Evolutionary conservation across 148 eudicot genomes (phyloP).

Genomic region (Limonium bicolor): DNA sequence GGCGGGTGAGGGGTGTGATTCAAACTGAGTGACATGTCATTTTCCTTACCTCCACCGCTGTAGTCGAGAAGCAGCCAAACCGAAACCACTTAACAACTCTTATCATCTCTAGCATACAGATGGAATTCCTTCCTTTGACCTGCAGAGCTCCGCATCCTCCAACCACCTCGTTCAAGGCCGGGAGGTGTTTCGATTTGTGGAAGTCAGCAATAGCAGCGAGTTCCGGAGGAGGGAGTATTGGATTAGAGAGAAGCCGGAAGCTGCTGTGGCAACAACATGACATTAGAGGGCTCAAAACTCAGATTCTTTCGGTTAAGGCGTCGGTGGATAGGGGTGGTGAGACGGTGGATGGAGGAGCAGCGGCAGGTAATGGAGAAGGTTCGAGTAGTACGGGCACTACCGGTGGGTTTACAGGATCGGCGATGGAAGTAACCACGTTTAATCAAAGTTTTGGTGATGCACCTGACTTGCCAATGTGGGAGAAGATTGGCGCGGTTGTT

Average conservation of each 20-base stretch:
- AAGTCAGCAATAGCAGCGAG: slow-evolving; percentile 11
- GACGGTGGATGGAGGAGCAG: slow-evolving; percentile 19
- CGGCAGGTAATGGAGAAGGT: slow-evolving; percentile 13
- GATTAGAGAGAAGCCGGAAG: too few species aligned
- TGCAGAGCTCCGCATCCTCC: slow-evolving; percentile 36
- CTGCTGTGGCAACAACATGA: too few species aligned
- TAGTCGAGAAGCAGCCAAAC: too few species aligned
- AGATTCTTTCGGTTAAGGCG: slow-evolving; percentile 24
- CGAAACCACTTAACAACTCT: too few species aligned
- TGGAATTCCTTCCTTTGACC: slow-evolving; percentile 49
- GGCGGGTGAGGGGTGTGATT: too few species aligned
- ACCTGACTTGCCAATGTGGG: slow-evolving; percentile 75
- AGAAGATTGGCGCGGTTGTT: slow-evolving; percentile 80
- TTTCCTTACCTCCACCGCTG: too few species aligned
- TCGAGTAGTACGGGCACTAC: slow-evolving; percentile 15
- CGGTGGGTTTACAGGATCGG: slow-evolving; percentile 41
- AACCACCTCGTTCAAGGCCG: slow-evolving; percentile 37
- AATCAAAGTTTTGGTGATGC: slow-evolving; percentile 51
- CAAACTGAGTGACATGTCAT: too few species aligned
- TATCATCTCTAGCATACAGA: too few species aligned
- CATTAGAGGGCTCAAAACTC: too few species aligned
- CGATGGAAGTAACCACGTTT: slow-evolving; percentile 89
- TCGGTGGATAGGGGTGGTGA: slow-evolving; percentile 29
- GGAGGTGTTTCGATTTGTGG: slow-evolving; percentile 14
- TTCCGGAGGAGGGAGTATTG: background rate